Evolutionary conservation across 2,329 filamentous ascomycete genomes (phyloP).

Genomic region (Achaetomium macrosporum): DNA sequence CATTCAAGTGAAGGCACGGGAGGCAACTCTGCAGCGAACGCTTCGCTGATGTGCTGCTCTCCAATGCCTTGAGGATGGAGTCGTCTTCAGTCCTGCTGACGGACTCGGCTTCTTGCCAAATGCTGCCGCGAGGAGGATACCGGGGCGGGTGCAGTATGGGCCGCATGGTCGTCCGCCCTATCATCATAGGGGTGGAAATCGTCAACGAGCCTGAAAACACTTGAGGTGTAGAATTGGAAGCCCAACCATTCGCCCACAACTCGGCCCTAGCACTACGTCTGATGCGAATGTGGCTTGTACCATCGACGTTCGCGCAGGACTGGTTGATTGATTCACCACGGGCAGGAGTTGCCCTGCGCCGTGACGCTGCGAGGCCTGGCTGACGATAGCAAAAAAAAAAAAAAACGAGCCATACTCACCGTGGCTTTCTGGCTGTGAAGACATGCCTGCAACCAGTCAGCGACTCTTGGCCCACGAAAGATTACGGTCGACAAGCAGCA

Average conservation of each 20-base stretch:
- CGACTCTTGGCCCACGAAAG: not conserved
- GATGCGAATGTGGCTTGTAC: not conserved
- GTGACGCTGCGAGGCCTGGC: not conserved
- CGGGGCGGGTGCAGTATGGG: not conserved
- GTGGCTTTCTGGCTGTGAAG: constrained; percentile 31
- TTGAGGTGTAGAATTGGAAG: constrained; percentile 3
- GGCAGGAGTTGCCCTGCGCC: not conserved
- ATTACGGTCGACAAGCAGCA: not conserved
- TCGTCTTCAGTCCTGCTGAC: constrained; percentile 1
- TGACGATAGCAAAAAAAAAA: constrained; percentile 6
- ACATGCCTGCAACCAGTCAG: constrained; percentile 27
- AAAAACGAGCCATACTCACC: constrained; percentile 16
- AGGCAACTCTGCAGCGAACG: no score
- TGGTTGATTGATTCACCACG: not conserved
- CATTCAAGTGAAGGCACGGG: no score
- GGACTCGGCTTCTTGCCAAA: not conserved
- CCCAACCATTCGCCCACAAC: constrained; percentile 1
- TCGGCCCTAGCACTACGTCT: not conserved
- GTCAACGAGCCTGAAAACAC: constrained; percentile 11
- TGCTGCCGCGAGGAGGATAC: not conserved
- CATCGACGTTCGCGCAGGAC: not conserved
- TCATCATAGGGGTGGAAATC: not conserved
- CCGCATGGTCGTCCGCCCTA: constrained; percentile 3
- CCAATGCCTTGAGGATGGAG: not conserved
- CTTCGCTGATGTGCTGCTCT: not conserved